Evolutionary conservation across 352 stramenopile species (phyloP), one percentile per base, ranked within the genome.

Genomic region (Halophytophthora batemanensis): DNA sequence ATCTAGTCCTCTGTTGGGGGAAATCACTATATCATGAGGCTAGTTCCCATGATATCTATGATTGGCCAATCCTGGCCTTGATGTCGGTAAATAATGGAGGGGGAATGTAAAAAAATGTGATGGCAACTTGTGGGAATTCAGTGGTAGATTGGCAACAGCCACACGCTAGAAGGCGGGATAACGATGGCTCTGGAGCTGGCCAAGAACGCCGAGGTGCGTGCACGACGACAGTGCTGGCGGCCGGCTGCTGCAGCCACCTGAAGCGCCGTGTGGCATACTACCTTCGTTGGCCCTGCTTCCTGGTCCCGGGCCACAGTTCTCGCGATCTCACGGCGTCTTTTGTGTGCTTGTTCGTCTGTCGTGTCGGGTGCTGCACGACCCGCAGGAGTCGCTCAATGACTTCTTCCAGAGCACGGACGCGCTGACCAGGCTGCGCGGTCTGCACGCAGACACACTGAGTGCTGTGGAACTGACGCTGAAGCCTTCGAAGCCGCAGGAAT

Each of bases 321-420:
- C 19, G n/a, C 21, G 11, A 7, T 38, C 3, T 38, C 8, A 21
- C n/a, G 6, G n/a, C 6, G 28, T 10, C 13, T 12, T 41, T 14
- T 33, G 18, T 19, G 31, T 10, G 33, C 52, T 18, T 29, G 17
- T 56, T 31, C 2, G n/a, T 13, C 35, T 40, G 2, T 29, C 34
- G 53, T 64, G 45, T 56, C 41, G 23, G 22, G 33, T 12, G 45
- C 18, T 46, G 28, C 22, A 14, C 8, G 47, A 14, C 17, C 39
- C 51, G 1, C 37, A 94, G 81, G 57, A 47, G 22, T 73, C 76
- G 21, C 77, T 94, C 48, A 46, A 34, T 25, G 60, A 70, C 35
- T 91, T 94, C 41, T 90, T 80, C 62, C 65, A 64, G 41, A 49
- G 39, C 12, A 57, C 69, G 0, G 71, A 94, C 43, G 79, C 83